Evolutionary conservation across 192 early-diverging fungal species (phyloP).

Genomic region (Linnemannia zychae): DNA sequence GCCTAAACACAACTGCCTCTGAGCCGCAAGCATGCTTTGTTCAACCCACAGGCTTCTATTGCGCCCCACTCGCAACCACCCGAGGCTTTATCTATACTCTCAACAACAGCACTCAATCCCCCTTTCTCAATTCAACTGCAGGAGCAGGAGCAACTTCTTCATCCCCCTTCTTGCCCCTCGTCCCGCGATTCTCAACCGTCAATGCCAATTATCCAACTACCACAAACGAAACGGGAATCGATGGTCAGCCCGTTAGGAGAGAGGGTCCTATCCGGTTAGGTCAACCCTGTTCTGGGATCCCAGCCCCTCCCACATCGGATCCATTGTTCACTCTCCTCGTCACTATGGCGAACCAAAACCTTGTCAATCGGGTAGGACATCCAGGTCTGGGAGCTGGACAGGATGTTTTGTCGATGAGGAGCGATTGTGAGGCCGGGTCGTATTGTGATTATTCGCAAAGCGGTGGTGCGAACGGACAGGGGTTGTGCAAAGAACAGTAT

Average conservation of each 20-base stretch:
- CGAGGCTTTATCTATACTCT: constrained; percentile 49
- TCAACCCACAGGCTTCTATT: constrained; percentile 32
- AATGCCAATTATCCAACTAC: background rate
- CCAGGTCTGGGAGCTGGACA: constrained; percentile 22
- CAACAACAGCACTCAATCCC: background rate
- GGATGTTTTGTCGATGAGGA: constrained; percentile 14
- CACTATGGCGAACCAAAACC: constrained; percentile 23
- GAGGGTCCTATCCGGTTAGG: constrained; percentile 15
- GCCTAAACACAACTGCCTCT: background rate
- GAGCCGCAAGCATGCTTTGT: constrained; percentile 30
- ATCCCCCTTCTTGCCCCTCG: background rate
- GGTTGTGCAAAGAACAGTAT: constrained; percentile 29
- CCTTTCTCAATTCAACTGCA: background rate
- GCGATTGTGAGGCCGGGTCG: constrained; percentile 36
- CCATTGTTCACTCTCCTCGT: constrained; percentile 4
- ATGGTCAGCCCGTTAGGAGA: constrained; percentile 13
- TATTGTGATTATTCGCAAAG: constrained; percentile 27
- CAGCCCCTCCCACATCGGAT: constrained; percentile 1
- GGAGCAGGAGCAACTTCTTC: no score
- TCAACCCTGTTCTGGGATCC: constrained; percentile 28
- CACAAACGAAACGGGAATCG: constrained; percentile 7
- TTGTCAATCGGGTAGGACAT: constrained; percentile 8
- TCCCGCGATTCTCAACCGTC: constrained; percentile 23
- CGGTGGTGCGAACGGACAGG: background rate
- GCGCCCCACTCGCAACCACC: constrained; percentile 37